Evolutionary conservation across 495 filamentous ascomycete species (phyloP), one percentile per base, ranked within the genome.

Genomic region (Trichocladium uniseriatum): DNA sequence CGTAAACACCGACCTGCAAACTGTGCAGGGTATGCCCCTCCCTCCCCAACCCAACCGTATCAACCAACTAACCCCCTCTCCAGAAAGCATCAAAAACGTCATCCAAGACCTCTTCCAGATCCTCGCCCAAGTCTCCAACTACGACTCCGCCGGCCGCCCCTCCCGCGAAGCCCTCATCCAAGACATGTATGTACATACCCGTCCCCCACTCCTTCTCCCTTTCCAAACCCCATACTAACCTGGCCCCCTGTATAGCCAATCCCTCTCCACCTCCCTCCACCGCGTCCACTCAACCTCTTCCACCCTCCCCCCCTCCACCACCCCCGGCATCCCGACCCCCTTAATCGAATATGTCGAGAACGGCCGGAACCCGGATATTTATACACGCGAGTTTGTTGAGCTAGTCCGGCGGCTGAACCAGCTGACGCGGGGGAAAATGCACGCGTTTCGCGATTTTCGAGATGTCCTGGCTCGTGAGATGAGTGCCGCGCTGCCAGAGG

Each of bases 361-460:
- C 44, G 82, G 88, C 11, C 84, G 92, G 38, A 99, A 99, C 70
- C 92, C 92, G 13, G 91, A 97, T 64, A 95, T 99, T 68, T 99
- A 96, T 74, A 97, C 91, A 45, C 79, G 92, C 32, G 90, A 97
- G 70, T 95, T 96, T 60, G 89, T 97, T 39, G 94, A 98, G 79
- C 72, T 87, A 16, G 86, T 88, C 19, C 79, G 91, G 64, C 76
- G 81, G 53, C 73, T 78, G 28, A 97, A 97, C 63, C 90, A 95
- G 69, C 74, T 83, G 49, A 68, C 91, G 58, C 84, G 85, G 58
- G 92, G 92, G 18, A 89, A 89, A 74, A 77, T 75, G 62, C 75
- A 81, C 68, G 94, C 89, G 15, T 95, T 94, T 69, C 71, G 72
- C 5, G 61, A 64, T 15, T 94, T 99, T 61, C 70, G 87, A 43